Base-by-base conservation (phyloP, 1,284 basidiomycete genomes). In the Boletellus deceptivus region DNA sequence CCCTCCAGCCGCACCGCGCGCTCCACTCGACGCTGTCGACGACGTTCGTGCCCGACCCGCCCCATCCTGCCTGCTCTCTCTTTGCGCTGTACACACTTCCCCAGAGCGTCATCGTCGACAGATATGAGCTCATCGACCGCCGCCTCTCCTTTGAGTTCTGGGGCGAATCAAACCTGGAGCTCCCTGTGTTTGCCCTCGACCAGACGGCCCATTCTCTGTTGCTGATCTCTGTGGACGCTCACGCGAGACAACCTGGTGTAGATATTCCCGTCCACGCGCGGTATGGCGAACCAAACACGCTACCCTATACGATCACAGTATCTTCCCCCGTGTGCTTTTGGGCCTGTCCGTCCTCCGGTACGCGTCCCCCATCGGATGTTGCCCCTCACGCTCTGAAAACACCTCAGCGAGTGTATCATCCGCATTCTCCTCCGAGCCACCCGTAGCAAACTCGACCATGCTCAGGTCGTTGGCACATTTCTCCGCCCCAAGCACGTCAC, bases 21-120 rank as follows among this genome's bases (percentile, higher is more conserved):
- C 70, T 70, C 40, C 65, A 67, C 40, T 58, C 65, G 17, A 71
- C 64, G 1, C 45, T 70, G n/a, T 60, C 65, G 36, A 68, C 65
- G 8, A 18, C 7, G 3, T 22, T 70, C 17, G 43, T 35, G 29
- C 37, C 64, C 18, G 38, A 60, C 22, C 8, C 17, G 36, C 48
- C 50, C 16, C 44, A 22, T 16, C 18, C 43, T 14, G 31, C 36
- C 9, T 67, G 69, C 42, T 49, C 54, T 13, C 49, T 66, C 40
- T 68, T 71, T 46, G 58, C 51, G 4, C 41, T 69, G 18, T 61
- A 70, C 37, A 57, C 56, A 13, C 44, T 67, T 17, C 55, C 69
- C 2, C 62, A 63, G 18, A 52, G 47, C 24, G 48, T 67, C 53
- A 66, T 67, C 56, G 47, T 70, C 29, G 65, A 67, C 56, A 53